Evolutionary conservation across 371 early-diverging fungal genomes (phyloP).

Genomic region (Mucor racemosus): DNA sequence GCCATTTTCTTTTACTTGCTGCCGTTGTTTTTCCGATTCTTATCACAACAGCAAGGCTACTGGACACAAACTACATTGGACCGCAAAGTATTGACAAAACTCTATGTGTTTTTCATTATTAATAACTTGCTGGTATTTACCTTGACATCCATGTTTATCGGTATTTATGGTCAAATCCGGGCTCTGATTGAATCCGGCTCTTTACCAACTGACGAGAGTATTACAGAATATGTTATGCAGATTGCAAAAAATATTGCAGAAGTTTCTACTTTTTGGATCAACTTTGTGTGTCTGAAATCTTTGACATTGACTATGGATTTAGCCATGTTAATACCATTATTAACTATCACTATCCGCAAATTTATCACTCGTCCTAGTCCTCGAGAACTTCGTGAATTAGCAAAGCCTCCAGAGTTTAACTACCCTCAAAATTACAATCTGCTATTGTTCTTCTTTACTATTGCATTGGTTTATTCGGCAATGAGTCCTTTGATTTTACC

Average conservation of each 20-base stretch:
- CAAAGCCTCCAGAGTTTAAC: constrained; percentile 75
- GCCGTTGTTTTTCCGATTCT: constrained; percentile 68
- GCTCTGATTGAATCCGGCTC: constrained; percentile 44
- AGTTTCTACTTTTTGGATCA: constrained; percentile 71
- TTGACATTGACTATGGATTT: constrained; percentile 67
- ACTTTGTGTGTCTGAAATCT: constrained; percentile 68
- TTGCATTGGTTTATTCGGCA: constrained; percentile 76
- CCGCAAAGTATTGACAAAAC: constrained; percentile 75
- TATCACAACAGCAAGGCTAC: constrained; percentile 83
- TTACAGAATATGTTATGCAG: constrained; percentile 37
- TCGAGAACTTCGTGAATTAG: constrained; percentile 65
- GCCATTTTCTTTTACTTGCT: constrained; percentile 72
- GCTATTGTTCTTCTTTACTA: constrained; percentile 76
- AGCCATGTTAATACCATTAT: constrained; percentile 70
- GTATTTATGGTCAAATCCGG: constrained; percentile 59
- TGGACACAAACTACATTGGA: constrained; percentile 75
- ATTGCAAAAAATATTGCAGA: constrained; percentile 51
- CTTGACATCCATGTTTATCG: constrained; percentile 61
- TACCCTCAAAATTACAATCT: constrained; percentile 73
- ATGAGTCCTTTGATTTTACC: constrained; percentile 81
- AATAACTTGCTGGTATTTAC: constrained; percentile 74
- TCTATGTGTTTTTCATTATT: constrained; percentile 79
- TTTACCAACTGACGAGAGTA: constrained; percentile 25
- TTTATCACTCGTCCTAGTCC: constrained; percentile 73
- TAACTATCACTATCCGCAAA: constrained; percentile 60